Evolutionary conservation across 345 rosid genomes (phyloP), one percentile per base, ranked within the genome.

Genomic region (Salix caprea): DNA sequence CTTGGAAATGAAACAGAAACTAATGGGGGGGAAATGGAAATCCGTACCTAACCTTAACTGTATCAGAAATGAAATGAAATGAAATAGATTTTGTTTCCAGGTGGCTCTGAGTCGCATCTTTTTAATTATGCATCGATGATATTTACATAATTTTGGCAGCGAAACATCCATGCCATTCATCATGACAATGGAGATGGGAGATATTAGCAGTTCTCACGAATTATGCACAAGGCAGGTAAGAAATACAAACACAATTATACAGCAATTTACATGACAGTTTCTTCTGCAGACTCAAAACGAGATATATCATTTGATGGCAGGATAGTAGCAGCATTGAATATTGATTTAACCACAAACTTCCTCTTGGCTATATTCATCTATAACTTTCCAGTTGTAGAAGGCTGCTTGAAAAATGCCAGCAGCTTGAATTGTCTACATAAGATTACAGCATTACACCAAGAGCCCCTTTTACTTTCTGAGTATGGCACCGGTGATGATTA

Each of bases 341-440:
- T 67, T 60, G 68, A 46, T 78, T 67, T 64, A 36, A 71, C 76
- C 69, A 52, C 77, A 50, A 23, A 14, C 74, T 77, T 75, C 28
- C 67, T 77, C 48, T 62, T 65, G 79, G 75, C 74, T 79, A 76
- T 64, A 28, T 34, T 34, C 73, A 83, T 83, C 37, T 78, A 81
- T 82, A 85, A 66, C 75, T 73, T 66, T 77, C 80, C 73, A 64
- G 67, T 72, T 82, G 54, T 66, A 56, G 54, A 52, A 58, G 77
- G 83, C 87, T 75, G 88, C 87, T 79, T 50, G 37, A 82, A 85
- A 89, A 84, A 82, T 78, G 76, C 75, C 70, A 77, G 85, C 86
- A 77, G 77, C 87, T 77, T 69, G 69, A 69, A 74, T 75, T 79
- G 70, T 80, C 67, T 71, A 58, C 46, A 69, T 62, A 54, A 74